Evolutionary conservation across 257 asterid species (phyloP), one percentile per base, ranked within the genome.

Genomic region (Jaltomata sinuosa): DNA sequence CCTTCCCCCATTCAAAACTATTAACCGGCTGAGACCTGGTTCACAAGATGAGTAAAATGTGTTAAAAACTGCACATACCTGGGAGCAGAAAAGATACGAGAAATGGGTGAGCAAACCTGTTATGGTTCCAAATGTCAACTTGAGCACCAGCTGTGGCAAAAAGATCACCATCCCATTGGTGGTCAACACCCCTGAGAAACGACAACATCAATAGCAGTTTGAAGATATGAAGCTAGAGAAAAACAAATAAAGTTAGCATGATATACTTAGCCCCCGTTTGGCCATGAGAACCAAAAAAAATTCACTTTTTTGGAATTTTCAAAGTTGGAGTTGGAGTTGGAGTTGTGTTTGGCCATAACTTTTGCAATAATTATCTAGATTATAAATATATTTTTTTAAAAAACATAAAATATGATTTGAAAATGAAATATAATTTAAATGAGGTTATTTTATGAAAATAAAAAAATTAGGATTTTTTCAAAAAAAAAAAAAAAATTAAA

Each of bases 61-160:
- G 85, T 77, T 32, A 53, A 62, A 79, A 25, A 50, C 61, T 50
- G 64, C 29, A 50, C 29, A 50, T 77, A 77, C 7, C 14, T 27
- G 64, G 64, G 25, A 25, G 64, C 45, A 49, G 22, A 49, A 50
- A 49, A 16, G 82, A 50, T 77, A 49, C 11, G 21, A 18, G 47
- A 49, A 77, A 27, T 27, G 54, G 47, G 82, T 67, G 36, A 84
- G 71, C 32, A 83, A 79, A 93, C 98, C 98, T 94, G 96, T 92
- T 93, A 88, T 93, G 98, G 91, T 97, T 92, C 99, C 99, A 97
- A 84, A 95, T 91, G 83, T 95, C 98, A 68, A 97, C 92, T 92
- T 95, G 97, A 88, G 98, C 97, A 85, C 98, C 98, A 62, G 95
- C 98, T 18, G 98, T 95, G 71, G 99, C 98, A 92, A 97, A 97